A percentile compares a stretch with the other conserved stretches of the same genome.
Evolutionary conservation across 257 asterid species (phyloP).

Genomic region (Sherardia arvensis): DNA sequence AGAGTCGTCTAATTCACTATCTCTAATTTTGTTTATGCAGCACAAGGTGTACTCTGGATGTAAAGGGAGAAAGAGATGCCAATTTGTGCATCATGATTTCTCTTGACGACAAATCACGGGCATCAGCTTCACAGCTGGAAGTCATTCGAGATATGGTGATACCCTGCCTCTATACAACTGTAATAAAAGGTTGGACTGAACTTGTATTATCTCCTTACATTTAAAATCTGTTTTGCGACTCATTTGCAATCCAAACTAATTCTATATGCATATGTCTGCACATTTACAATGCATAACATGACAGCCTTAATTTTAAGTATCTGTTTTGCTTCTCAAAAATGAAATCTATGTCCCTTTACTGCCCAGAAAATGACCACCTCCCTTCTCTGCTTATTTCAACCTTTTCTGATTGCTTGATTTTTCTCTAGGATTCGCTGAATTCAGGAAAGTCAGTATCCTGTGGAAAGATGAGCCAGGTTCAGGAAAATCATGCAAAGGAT

Average conservation of each 20-base stretch:
- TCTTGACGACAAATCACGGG: constrained; percentile 26
- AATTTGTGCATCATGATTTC: constrained; percentile 53
- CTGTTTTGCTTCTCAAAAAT: too few relatives aligned
- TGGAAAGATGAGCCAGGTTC: constrained; percentile 55
- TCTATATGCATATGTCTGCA: not conserved
- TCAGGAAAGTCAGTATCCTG: constrained; percentile 75
- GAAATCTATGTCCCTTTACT: too few relatives aligned
- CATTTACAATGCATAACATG: not conserved
- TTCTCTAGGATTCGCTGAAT: constrained; percentile 53
- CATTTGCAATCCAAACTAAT: not conserved
- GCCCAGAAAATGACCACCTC: not conserved
- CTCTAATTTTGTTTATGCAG: constrained; percentile 23
- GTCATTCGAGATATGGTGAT: constrained; percentile 55
- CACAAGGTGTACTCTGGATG: constrained; percentile 55
- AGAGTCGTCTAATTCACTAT: constrained; percentile 5
- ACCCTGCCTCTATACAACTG: constrained; percentile 67
- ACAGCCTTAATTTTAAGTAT: not conserved
- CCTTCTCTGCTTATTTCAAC: not conserved
- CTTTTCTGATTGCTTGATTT: constrained; percentile 4
- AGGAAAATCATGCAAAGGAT: constrained; percentile 27
- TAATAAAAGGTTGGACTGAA: constrained; percentile 55
- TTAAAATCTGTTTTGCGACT: too few relatives aligned
- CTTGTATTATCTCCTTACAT: not conserved
- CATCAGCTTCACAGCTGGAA: constrained; percentile 21
- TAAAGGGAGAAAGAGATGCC: constrained; percentile 18